Conservation (phyloP, 345 rosid species). For the Turnera subulata region DNA sequence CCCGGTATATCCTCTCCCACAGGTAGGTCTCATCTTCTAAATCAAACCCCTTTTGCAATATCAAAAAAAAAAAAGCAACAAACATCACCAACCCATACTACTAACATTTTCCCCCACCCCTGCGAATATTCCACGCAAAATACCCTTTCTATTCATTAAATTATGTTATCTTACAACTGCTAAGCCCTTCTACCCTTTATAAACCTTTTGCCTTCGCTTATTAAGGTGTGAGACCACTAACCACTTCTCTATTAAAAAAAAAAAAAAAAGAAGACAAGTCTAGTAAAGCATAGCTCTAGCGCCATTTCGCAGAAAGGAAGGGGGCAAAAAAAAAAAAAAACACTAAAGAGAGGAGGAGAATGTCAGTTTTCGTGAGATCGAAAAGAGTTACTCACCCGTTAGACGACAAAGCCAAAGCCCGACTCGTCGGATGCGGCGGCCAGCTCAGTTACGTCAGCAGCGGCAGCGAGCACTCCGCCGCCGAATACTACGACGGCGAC, state of each 20-base stretch:
- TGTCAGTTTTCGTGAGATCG: constrained; percentile 34
- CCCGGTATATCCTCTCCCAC: constrained; percentile 27
- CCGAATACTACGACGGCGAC: constrained; percentile 36
- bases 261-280: not conserved
- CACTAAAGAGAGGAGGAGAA: no score
- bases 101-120: not conserved
- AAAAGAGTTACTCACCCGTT: constrained; percentile 64
- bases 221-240: not conserved
- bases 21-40: not conserved
- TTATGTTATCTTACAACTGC: not conserved
- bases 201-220: not conserved
- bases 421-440: constrained; percentile 42
- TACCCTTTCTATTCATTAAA: not conserved
- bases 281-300: no score
- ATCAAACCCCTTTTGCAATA: not conserved
- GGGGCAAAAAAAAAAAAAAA: not conserved
- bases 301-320: no score
- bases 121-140: constrained; percentile 36
- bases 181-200: not conserved
- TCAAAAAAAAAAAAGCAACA: constrained; percentile 6
- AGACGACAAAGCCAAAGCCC: constrained; percentile 55
- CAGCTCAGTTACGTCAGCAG: constrained; percentile 49
- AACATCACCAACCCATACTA: not conserved
- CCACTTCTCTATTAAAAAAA: not conserved
- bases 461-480: constrained; percentile 74